These are phyloP conservation scores for Flaveria floridana DNA, from an alignment of 140 eudicot species.

Conservation along the genomic window DNA sequence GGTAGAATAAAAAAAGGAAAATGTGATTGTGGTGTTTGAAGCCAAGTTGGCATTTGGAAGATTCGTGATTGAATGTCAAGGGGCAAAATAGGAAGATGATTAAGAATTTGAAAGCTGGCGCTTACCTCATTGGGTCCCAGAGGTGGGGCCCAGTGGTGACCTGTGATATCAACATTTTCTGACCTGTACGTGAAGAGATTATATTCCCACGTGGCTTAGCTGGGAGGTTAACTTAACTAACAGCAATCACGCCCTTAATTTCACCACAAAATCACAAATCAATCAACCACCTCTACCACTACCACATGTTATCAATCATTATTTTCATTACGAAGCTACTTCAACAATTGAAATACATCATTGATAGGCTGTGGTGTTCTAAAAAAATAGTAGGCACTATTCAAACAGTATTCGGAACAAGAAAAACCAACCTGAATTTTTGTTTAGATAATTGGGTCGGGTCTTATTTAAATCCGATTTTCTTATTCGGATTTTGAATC, in stretches of 20 bases:
- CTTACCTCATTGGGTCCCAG: constrained; percentile 25
- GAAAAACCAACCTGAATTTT: too few species aligned
- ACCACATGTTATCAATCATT: constrained; percentile 29
- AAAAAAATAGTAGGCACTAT: too few species aligned
- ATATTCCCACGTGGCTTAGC: constrained; percentile 47
- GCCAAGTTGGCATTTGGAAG: background rate
- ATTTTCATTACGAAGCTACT: background rate
- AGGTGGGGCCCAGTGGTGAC: constrained; percentile 36
- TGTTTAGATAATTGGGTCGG: too few species aligned
- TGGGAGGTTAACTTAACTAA: constrained; percentile 26
- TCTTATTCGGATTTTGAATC: too few species aligned
- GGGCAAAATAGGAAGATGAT: constrained; percentile 28
- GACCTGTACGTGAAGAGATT: constrained; percentile 36
- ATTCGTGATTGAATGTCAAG: constrained; percentile 8
- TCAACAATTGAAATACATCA: too few species aligned
- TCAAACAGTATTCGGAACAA: too few species aligned
- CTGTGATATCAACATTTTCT: constrained; percentile 44
- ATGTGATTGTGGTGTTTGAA: background rate
- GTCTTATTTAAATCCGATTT: too few species aligned
- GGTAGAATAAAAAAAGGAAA: too few species aligned
- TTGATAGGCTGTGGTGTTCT: too few species aligned
- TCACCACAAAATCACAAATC: background rate
- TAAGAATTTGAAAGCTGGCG: constrained; percentile 34
- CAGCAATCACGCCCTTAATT: constrained; percentile 42
- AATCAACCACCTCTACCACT: constrained; percentile 20